Evolutionary conservation across 2,329 filamentous ascomycete genomes (phyloP).

Genomic region (Ophiostoma himal-ulmi): DNA sequence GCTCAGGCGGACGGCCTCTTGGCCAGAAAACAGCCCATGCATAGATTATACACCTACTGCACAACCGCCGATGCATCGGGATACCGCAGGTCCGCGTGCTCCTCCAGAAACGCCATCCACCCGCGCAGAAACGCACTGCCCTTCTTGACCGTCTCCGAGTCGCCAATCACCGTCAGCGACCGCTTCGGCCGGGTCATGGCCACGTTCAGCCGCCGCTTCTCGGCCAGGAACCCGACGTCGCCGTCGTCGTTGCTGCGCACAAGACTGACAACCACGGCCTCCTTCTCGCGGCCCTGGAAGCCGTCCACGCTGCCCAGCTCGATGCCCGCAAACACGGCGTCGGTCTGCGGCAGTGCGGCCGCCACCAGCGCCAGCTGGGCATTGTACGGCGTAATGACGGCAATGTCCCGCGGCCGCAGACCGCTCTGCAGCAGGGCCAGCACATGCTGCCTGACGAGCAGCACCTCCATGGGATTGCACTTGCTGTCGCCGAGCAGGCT

Average conservation of each 20-base stretch:
- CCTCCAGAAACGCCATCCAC: slow-evolving; percentile 90
- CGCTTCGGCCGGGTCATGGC: slow-evolving; percentile 94
- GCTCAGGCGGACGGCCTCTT: no score
- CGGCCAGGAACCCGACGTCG: slow-evolving; percentile 88
- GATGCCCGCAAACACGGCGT: slow-evolving; percentile 62
- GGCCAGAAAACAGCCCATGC: background rate
- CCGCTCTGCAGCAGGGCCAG: slow-evolving; percentile 67
- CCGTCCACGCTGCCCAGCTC: slow-evolving; percentile 97
- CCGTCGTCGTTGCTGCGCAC: slow-evolving; percentile 82
- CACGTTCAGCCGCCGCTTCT: slow-evolving; percentile 78
- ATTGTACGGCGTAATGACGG: slow-evolving; percentile 93
- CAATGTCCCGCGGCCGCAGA: slow-evolving; percentile 76
- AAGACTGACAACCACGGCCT: slow-evolving; percentile 88
- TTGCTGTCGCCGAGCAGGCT: slow-evolving; percentile 58
- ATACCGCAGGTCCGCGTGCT: slow-evolving; percentile 84
- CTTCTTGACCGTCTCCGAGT: slow-evolving; percentile 89
- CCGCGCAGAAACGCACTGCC: slow-evolving; percentile 77
- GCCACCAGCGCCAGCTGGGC: slow-evolving; percentile 80
- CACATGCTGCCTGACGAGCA: slow-evolving; percentile 74
- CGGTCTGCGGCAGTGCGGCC: slow-evolving; percentile 60
- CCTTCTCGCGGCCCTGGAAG: slow-evolving; percentile 92
- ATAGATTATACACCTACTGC: background rate
- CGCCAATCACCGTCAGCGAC: slow-evolving; percentile 84
- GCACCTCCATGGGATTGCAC: slow-evolving; percentile 86
- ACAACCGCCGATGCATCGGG: slow-evolving; percentile 47